Evolutionary conservation across 257 asterid species (phyloP), one percentile per base, ranked within the genome.

Genomic region (Verbascum thapsus): DNA sequence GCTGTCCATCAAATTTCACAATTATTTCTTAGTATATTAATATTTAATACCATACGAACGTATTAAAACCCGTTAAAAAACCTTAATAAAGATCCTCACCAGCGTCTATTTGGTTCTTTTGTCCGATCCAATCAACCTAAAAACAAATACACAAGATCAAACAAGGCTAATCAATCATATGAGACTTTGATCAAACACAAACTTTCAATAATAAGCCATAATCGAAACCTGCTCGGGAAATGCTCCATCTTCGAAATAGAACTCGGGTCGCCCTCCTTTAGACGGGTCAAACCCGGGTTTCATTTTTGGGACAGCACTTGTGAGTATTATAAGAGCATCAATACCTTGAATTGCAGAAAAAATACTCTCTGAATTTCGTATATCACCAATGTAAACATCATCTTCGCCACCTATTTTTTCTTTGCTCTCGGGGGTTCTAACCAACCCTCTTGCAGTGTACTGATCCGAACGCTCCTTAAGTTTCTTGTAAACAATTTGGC

Each of bases 101-200:
- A 53, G 88, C 88, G 52, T 92, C 99, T 45, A 92, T 82, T 76
- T 92, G 96, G 78, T 92, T 89, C 91, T 82, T 85, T 60, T 92
- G 99, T 35, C 97, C 99, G 22, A 85, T 83, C 97, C 97, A 92
- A 26, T 92, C 99, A 32, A 89, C 97, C 99, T 92, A 57, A 38
- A 53, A 71, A 61, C 4, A n/a, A 41, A 66, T 3, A 57, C 40
- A 60, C 30, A 23, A 60, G 30, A 55, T 70, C 40, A 59, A 15
- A n/a, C 32, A 38, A 32, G 42, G 44, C 6, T 17, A 53, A 54
- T 44, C n/a, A 26, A 1, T 26, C 18, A 6, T 47, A 7, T 42
- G 26, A 61, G 47, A 50, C 7, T 70, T 32, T 1, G 32, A 26
- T 26, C 9, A 30, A 51, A 26, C 16, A 41, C 22, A 49, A 59